Base-by-base conservation (phyloP, 306 rosid species). In the Dalbergia cochinchinensis region DNA sequence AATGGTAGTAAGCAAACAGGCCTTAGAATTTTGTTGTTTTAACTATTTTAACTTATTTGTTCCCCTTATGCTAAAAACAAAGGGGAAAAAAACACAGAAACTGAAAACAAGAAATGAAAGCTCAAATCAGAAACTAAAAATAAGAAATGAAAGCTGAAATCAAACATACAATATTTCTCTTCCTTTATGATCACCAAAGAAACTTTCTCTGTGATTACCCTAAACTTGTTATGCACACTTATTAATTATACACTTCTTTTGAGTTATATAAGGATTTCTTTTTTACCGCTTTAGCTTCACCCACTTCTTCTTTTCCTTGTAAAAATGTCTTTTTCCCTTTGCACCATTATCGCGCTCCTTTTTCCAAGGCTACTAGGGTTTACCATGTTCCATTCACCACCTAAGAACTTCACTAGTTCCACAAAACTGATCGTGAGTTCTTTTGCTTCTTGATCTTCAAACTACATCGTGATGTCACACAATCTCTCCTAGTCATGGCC, bases 401-500 rank as follows among this genome's bases (percentile, higher is more conserved):
- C 5, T 48, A 69, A 7, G 81, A 83, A 22, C 89, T 92, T 18
- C 85, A 84, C 7, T 41, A 20, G 0, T 87, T 78, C 63, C 85
- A 90, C 80, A 69, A 26, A 45, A 60, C 15, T 0, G 93, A 89
- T 9, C 82, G 94, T 8, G 83, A 86, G 3, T 34, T 87, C 0
- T 85, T 92, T 18, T 66, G 84, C 5, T 77, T 86, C 15, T 31
- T 92, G 18, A 76, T 90, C 31, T 8, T 79, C 3, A 73, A 44
- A 3, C 65, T 89, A 11, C 59, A 0, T 0, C 78, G 85, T 10
- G 83, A 80, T 41, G 37, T 84, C 0, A 74, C 88, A 0, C 81
- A 89, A 4, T 84, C 92, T 11, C 54, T 92, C 35, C 74, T 90
- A 0, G 82, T 87, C 65, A 87, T 92, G 85, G 86, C 97, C 42